phyloP scores from a whole-genome alignment of 768 basidiomycete species.

The Xanthoconium stramineum region DNA sequence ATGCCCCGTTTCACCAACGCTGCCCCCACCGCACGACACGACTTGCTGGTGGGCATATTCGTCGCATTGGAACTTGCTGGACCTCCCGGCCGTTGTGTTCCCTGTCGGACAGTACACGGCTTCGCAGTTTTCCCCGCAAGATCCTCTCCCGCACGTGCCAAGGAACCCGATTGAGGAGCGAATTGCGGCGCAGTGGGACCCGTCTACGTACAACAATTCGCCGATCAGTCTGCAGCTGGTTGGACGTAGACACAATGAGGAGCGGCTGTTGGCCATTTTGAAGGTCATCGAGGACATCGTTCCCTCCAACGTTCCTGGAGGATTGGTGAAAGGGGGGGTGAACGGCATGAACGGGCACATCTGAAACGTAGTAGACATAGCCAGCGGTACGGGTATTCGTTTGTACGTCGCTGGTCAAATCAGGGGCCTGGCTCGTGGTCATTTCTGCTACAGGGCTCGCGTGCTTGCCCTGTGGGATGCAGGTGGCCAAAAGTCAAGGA shows the following conservation, averaged over 20 bases:
- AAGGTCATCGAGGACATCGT: conserved; percentile 35
- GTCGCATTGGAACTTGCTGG: conserved; percentile 52
- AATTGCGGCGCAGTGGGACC: conserved; percentile 40
- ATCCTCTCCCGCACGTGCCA: conserved; percentile 18
- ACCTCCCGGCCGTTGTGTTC: conserved; percentile 47
- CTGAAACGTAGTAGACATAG: not conserved
- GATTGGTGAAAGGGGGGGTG: not conserved
- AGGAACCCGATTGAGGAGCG: conserved; percentile 37
- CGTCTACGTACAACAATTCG: conserved; percentile 40
- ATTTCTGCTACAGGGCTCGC: conserved; percentile 2
- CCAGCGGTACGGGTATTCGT: not conserved
- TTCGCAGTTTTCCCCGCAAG: conserved; percentile 11
- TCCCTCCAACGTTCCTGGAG: conserved; percentile 15
- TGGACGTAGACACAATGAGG: conserved; percentile 49
- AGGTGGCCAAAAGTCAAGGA: conserved; percentile 6
- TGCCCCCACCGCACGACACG: conserved; percentile 47
- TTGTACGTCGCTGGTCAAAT: conserved; percentile 5
- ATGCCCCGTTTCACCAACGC: conserved; percentile 43
- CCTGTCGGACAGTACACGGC: conserved; percentile 40
- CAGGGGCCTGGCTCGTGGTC: conserved; percentile 10
- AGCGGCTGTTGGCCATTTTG: conserved; percentile 44
- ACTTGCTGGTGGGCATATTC: conserved; percentile 51
- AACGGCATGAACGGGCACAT: conserved; percentile 13
- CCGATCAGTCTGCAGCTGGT: conserved; percentile 49
- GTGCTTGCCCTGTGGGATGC: conserved; percentile 10